Evolutionary conservation across 1,284 basidiomycete genomes (phyloP).

Genomic region (Mixia osmundae): DNA sequence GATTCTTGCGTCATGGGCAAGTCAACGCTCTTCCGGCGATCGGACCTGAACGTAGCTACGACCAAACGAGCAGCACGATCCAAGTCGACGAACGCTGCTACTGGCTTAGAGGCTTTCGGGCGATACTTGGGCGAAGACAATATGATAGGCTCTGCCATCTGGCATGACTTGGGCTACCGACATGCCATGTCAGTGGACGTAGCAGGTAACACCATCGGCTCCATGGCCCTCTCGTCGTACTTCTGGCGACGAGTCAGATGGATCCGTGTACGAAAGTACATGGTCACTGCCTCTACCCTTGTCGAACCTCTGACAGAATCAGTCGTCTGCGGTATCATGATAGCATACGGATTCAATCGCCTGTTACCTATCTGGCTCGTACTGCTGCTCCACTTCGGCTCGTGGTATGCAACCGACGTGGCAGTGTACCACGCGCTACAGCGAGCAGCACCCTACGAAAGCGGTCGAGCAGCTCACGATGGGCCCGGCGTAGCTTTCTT

Average conservation of each 20-base stretch:
- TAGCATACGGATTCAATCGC: slow-evolving; percentile 26
- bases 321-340: slow-evolving; percentile 41
- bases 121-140: slow-evolving; percentile 85
- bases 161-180: slow-evolving; percentile 66
- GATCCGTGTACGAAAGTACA: slow-evolving; percentile 81
- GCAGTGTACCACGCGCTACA: slow-evolving; percentile 14
- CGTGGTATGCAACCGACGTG: slow-evolving; percentile 18
- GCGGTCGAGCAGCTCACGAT: slow-evolving; percentile 20
- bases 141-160: slow-evolving; percentile 68
- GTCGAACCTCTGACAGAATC: slow-evolving; percentile 76
- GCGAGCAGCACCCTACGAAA: slow-evolving; percentile 11
- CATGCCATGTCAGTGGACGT: slow-evolving; percentile 74
- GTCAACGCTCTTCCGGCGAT: slow-evolving; percentile 77
- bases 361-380: slow-evolving; percentile 12
- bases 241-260: slow-evolving; percentile 65
- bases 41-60: slow-evolving; percentile 42
- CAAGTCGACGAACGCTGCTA: background rate
- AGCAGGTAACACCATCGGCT: slow-evolving; percentile 63
- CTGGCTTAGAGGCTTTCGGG: slow-evolving; percentile 47
- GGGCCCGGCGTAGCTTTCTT: slow-evolving; percentile 32
- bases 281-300: slow-evolving; percentile 55
- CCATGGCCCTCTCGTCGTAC: slow-evolving; percentile 57
- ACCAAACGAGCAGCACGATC: slow-evolving; percentile 10
- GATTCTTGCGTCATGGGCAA: slow-evolving; percentile 97
- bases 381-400: slow-evolving; percentile 12